A percentile compares a stretch with the other conserved stretches of the same genome.
These are phyloP conservation scores for Fusarium sp. DNA, from an alignment of 2,329 filamentous ascomycete genomes.

Conservation along the genomic window DNA sequence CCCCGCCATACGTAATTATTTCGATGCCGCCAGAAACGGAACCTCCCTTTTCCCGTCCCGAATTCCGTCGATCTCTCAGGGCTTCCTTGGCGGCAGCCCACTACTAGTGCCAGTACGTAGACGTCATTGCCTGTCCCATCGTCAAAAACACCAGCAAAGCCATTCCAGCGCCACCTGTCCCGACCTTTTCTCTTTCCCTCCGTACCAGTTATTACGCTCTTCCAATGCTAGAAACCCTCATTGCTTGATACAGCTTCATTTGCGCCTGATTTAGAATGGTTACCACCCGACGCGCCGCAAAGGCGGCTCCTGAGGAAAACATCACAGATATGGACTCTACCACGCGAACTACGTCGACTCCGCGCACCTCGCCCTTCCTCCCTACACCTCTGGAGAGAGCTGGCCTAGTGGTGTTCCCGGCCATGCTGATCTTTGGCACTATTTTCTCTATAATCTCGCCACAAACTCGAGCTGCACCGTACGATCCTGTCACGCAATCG, in stretches of 20 bases:
- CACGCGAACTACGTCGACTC: slow-evolving; percentile 38
- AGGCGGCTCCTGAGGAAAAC: slow-evolving; percentile 29
- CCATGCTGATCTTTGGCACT: slow-evolving; percentile 82
- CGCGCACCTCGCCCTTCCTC: slow-evolving; percentile 69
- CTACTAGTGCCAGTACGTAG: slow-evolving; percentile 34
- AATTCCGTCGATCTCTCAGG: slow-evolving; percentile 1
- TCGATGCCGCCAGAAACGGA: slow-evolving; percentile 12
- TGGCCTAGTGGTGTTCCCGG: slow-evolving; percentile 78
- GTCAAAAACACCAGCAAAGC: slow-evolving; percentile 31
- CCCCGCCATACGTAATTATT: slow-evolving; percentile 13
- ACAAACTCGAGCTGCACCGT: slow-evolving; percentile 71
- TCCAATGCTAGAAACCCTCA: background rate
- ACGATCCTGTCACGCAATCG: slow-evolving; percentile 72
- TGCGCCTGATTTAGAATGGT: slow-evolving; percentile 40
- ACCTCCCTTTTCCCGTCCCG: slow-evolving; percentile 35
- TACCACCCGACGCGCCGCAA: slow-evolving; percentile 46
- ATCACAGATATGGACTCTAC: slow-evolving; percentile 30
- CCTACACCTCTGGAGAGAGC: slow-evolving; percentile 76
- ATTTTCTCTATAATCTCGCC: slow-evolving; percentile 85
- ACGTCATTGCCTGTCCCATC: slow-evolving; percentile 45
- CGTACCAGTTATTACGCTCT: background rate
- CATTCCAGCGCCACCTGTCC: slow-evolving; percentile 16
- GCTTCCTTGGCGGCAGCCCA: slow-evolving; percentile 30
- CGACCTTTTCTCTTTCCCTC: background rate
- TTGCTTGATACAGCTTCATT: background rate